phyloP scores from a whole-genome alignment of 306 rosid genomes.

The Elaeagnus macrophylla region DNA sequence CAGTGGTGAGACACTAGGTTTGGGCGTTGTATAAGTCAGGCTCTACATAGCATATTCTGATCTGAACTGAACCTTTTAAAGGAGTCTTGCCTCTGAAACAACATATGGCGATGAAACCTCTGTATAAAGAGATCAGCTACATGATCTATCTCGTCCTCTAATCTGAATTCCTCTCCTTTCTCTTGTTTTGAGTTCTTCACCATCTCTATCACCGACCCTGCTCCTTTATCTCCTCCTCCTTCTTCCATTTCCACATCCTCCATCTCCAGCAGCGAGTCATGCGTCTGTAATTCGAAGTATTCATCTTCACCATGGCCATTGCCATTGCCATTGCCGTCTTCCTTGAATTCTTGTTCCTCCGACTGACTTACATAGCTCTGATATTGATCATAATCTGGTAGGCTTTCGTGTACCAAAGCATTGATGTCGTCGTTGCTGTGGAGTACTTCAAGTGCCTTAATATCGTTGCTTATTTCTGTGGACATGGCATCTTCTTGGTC shows the following conservation, averaged over 20 bases:
- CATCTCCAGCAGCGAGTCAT: slow-evolving; percentile 17
- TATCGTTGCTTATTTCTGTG: neutral
- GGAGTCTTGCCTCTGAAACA: slow-evolving; percentile 16
- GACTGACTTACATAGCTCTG: neutral
- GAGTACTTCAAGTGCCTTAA: neutral
- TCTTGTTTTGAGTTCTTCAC: slow-evolving; percentile 21
- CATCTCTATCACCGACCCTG: slow-evolving; percentile 24
- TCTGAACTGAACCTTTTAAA: neutral
- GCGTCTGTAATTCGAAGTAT: slow-evolving; percentile 27
- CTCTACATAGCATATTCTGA: neutral
- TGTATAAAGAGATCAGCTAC: slow-evolving; percentile 27
- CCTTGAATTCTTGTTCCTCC: too few species aligned
- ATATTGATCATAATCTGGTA: neutral
- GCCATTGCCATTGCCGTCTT: too few species aligned
- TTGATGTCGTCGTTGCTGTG: too few species aligned
- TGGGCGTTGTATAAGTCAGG: too few species aligned
- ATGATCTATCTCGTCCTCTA: slow-evolving; percentile 26
- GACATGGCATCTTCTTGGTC: neutral
- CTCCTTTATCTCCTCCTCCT: neutral
- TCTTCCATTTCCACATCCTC: slow-evolving; percentile 6
- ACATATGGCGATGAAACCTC: slow-evolving; percentile 20
- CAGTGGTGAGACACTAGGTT: too few species aligned
- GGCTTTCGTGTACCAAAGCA: too few species aligned
- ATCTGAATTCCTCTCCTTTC: slow-evolving; percentile 27
- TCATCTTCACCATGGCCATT: slow-evolving; percentile 2